Evolutionary conservation across 2,329 filamentous ascomycete genomes (phyloP), one percentile per base, ranked within the genome.

Genomic region (Chaetomium sp.): DNA sequence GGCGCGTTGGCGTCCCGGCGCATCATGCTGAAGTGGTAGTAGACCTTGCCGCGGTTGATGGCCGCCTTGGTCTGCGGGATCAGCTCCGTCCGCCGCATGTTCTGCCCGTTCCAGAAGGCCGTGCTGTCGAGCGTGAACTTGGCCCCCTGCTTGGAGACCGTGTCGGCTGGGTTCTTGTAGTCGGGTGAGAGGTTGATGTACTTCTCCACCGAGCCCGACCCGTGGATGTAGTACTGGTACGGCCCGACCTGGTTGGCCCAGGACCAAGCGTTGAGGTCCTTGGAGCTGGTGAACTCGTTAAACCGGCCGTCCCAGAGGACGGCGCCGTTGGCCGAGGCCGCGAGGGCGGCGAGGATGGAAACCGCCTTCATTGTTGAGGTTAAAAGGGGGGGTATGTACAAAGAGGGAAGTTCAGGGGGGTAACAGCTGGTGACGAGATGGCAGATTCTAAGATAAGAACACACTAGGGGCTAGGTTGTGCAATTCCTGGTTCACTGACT

Each of bases 211-310:
- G 78, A 59, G 12, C 81, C 82, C 4, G 79, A 78, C 45, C 89
- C 90, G 78, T 92, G 89, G 73, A 91, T 91, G 78, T 91, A 91
- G 80, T 89, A 91, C 75, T 91, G 89, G 77, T 90, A 92, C 0
- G 86, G 83, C 29, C 87, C 87, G 71, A 89, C 85, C 76, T 88
- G 84, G 75, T 86, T 89, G n/a, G 81, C 81, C 83, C 85, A 91
- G 4, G 83, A 87, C 87, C 87, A 89, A 49, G 82, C 81, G 70
- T 81, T 78, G 33, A 89, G 79, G 73, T 88, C 86, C 2, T 79
- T 70, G 50, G 80, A 80, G 9, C 82, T 78, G 19, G 78, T 76
- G 68, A 87, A 77, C 63, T 85, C 82, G 74, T 89, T 89, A 79
- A 89, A 87, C 57, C 86, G 83, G 31, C 87, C 87, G 74, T 89